Conservation (phyloP, 2,329 filamentous ascomycete species). For the Talaromyces albobiverticillius region DNA sequence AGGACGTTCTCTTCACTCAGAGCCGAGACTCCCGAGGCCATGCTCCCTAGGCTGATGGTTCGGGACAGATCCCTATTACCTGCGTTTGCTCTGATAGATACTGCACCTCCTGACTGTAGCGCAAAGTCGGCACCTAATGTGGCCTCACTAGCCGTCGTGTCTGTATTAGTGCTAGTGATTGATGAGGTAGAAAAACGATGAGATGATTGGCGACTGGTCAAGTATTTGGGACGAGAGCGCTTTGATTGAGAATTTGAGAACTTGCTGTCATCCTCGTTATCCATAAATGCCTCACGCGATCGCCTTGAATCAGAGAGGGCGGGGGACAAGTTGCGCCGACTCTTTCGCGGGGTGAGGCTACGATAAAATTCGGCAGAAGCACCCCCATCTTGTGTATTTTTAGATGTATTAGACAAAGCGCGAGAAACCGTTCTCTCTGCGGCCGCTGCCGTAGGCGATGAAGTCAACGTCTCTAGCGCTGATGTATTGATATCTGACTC, state of each 20-base stretch:
- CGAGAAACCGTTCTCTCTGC: constrained; percentile 39
- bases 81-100: constrained; percentile 30
- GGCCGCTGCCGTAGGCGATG: constrained; percentile 45
- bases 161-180: constrained; percentile 53
- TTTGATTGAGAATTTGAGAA: constrained; percentile 20
- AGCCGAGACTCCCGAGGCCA: constrained; percentile 69
- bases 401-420: constrained; percentile 31
- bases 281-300: constrained; percentile 26
- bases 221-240: constrained; percentile 53
- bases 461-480: constrained; percentile 40
- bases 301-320: constrained; percentile 21
- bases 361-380: constrained; percentile 15
- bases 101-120: constrained; percentile 75
- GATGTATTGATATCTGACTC: constrained; percentile 32
- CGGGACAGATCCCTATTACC: constrained; percentile 55
- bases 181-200: constrained; percentile 60
- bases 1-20: constrained; percentile 49
- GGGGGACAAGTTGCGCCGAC: constrained; percentile 29
- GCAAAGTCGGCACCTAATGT: constrained; percentile 77
- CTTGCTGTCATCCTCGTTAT: constrained; percentile 19
- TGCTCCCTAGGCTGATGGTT: constrained; percentile 83
- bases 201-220: constrained; percentile 55
- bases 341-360: constrained; percentile 24
- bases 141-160: constrained; percentile 65
- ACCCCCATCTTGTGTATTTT: constrained; percentile 12